Conservation (phyloP, 441 rosid genomes). For the Isatis lusitanica region DNA sequence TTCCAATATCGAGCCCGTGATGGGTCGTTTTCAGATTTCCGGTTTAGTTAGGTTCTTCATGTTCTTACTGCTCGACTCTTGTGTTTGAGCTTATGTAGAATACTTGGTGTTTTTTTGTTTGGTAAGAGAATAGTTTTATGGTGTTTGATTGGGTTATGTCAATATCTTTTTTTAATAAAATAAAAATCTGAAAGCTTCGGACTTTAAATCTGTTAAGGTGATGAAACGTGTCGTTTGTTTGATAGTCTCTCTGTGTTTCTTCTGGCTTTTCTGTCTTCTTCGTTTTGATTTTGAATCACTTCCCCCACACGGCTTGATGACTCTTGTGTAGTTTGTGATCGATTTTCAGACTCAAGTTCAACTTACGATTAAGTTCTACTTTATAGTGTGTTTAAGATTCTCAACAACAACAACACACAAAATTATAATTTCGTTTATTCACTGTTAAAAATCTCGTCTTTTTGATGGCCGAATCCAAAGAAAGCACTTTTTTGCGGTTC, state of each 20-base stretch:
- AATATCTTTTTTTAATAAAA: neutral
- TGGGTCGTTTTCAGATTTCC: constrained; percentile 27
- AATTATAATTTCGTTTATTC: neutral
- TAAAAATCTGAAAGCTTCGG: neutral
- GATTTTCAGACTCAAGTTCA: neutral
- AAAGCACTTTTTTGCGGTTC: neutral
- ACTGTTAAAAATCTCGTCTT: neutral
- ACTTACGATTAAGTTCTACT: neutral
- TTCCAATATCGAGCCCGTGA: neutral
- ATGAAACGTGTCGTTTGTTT: constrained; percentile 34
- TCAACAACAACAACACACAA: no score
- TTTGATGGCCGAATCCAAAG: neutral
- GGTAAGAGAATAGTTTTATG: neutral
- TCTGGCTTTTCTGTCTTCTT: neutral
- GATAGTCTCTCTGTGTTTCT: neutral
- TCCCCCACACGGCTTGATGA: neutral
- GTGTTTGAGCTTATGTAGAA: constrained; percentile 16
- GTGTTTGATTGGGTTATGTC: constrained; percentile 25
- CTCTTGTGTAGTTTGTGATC: neutral
- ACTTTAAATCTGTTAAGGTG: constrained; percentile 7
- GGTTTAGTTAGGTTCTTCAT: constrained; percentile 5
- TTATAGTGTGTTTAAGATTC: neutral
- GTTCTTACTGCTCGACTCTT: constrained; percentile 14
- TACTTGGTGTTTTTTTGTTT: neutral
- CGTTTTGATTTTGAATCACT: constrained; percentile 5